phyloP scores from a whole-genome alignment of 2,329 filamentous ascomycete species.

The Penicillium sp. region DNA sequence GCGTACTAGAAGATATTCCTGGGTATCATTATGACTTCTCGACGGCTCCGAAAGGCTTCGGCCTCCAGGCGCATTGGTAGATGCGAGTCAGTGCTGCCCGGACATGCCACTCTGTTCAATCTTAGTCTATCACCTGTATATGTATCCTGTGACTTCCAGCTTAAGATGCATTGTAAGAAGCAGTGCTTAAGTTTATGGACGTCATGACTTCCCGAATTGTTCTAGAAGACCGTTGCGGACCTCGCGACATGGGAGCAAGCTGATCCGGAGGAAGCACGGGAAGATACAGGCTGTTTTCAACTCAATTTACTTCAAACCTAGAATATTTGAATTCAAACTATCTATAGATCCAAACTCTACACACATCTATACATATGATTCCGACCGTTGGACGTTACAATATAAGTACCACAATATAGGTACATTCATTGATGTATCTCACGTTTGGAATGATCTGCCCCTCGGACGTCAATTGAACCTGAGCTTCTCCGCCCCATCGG shows the following conservation, averaged over 20 bases:
- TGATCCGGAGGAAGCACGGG: neutral
- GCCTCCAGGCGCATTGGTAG: slow-evolving; percentile 33
- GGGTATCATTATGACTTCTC: slow-evolving; percentile 34
- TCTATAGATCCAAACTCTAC: neutral
- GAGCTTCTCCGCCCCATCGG: slow-evolving; percentile 12
- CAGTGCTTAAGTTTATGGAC: neutral
- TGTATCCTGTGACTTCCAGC: neutral
- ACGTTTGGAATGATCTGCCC: slow-evolving; percentile 6
- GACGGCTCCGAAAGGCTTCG: slow-evolving; percentile 32
- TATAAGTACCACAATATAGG: neutral
- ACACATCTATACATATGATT: neutral
- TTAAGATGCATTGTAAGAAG: neutral
- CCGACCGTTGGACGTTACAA: neutral
- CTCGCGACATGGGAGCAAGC: neutral
- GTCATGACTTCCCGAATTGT: neutral
- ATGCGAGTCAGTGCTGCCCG: slow-evolving; percentile 41
- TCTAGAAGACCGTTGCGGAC: slow-evolving; percentile 4
- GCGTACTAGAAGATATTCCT: slow-evolving; percentile 44
- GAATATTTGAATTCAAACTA: neutral
- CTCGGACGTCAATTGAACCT: slow-evolving; percentile 4
- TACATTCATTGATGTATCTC: neutral
- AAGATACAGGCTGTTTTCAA: neutral
- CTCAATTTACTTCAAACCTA: neutral
- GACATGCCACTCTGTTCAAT: slow-evolving; percentile 28
- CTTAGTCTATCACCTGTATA: neutral